Conservation (phyloP, 305 asterid species). For the Fraxinus greggii region DNA sequence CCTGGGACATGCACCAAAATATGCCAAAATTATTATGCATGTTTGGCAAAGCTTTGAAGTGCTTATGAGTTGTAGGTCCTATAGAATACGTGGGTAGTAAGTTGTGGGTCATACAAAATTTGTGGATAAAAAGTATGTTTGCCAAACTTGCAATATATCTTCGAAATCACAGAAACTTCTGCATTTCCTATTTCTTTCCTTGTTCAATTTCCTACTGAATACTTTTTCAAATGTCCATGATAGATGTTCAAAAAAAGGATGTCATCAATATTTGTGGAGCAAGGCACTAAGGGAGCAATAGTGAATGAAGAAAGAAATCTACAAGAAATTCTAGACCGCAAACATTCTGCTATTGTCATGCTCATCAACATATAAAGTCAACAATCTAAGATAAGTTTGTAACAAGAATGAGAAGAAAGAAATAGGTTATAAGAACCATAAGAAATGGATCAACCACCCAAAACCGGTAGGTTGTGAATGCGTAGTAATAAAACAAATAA, state of each 20-base stretch:
- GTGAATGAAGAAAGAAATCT: no score
- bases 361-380: neutral
- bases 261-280: neutral
- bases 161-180: neutral
- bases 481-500: no score
- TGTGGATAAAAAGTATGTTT: no score
- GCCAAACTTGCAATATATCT: no score
- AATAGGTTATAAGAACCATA: neutral
- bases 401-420: neutral
- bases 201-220: neutral
- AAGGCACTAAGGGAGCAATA: neutral
- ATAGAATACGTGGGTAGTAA: no score
- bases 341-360: neutral
- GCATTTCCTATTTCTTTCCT: neutral
- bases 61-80: no score
- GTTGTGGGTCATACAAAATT: no score
- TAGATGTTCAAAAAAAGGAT: neutral
- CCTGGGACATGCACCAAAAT: neutral
- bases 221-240: neutral
- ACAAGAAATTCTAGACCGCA: no score
- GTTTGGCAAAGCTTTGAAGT: no score
- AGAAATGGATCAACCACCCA: neutral
- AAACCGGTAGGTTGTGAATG: neutral
- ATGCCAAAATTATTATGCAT: neutral
- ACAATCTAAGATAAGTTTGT: neutral